These are phyloP conservation scores for Streptanthus diversifolius DNA, from an alignment of 345 rosid species.

Conservation along the genomic window DNA sequence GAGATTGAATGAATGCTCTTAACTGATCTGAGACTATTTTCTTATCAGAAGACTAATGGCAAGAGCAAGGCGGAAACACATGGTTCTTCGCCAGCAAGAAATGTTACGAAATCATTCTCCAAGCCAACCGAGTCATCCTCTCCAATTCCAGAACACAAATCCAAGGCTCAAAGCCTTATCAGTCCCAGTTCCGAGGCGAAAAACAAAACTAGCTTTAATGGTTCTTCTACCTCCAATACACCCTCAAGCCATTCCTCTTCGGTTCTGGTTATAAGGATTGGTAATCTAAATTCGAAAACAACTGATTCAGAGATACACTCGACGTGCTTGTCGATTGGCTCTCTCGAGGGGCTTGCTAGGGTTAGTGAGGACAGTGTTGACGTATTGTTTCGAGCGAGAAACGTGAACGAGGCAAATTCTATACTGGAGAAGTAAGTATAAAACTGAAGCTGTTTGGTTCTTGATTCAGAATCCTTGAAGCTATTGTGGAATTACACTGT, in stretches of 20 bases:
- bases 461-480: neutral
- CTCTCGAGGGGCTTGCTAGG: conserved; percentile 9
- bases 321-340: conserved; percentile 1
- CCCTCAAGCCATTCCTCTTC: neutral
- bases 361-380: conserved; percentile 26
- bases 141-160: neutral
- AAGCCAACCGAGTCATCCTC: neutral
- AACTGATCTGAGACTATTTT: neutral
- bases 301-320: conserved; percentile 22
- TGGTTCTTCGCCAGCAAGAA: neutral
- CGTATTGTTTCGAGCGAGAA: conserved; percentile 9
- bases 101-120: neutral
- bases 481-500: neutral
- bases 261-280: conserved; percentile 8
- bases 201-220: neutral
- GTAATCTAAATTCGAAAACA: conserved; percentile 17
- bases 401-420: conserved; percentile 3
- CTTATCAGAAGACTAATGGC: conserved; percentile 2
- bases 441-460: neutral
- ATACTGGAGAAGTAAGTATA: conserved; percentile 7
- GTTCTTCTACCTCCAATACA: neutral
- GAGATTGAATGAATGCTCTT: neutral
- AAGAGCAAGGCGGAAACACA: neutral
- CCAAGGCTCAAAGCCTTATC: neutral
- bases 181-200: neutral